phyloP scores from a whole-genome alignment of 306 rosid species.

The Sechiopsis laciniata region DNA sequence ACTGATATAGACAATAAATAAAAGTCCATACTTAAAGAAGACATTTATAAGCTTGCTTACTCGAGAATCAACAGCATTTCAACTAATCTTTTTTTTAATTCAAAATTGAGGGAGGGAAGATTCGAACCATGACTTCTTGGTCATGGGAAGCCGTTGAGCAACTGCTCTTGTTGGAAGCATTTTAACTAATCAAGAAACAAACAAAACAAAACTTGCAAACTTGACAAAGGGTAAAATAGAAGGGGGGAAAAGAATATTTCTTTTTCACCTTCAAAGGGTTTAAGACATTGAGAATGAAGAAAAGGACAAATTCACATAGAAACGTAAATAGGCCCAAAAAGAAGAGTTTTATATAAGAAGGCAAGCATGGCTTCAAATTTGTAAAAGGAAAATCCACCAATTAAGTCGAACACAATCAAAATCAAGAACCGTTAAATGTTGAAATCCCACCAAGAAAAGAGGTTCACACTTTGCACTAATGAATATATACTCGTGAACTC shows the following conservation, averaged over 20 bases:
- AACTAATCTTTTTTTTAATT: not conserved
- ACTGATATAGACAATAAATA: not conserved
- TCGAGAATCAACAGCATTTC: not conserved
- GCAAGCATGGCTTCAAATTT: slow-evolving; percentile 1
- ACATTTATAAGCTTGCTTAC: not conserved
- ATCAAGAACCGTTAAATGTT: slow-evolving; percentile 17
- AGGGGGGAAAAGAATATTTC: slow-evolving; percentile 18
- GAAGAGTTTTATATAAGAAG: not conserved
- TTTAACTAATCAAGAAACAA: not conserved
- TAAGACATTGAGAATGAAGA: slow-evolving; percentile 12
- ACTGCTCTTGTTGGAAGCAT: too few species aligned
- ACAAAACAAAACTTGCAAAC: not conserved
- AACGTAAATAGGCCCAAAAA: not conserved
- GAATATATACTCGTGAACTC: not conserved
- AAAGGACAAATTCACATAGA: not conserved
- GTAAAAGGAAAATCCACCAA: slow-evolving; percentile 21
- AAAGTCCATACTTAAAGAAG: not conserved
- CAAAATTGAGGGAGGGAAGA: too few species aligned
- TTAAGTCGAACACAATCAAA: slow-evolving; percentile 18
- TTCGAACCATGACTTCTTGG: too few species aligned
- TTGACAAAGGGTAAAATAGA: slow-evolving; percentile 7
- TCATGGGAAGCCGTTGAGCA: too few species aligned
- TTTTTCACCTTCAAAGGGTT: slow-evolving; percentile 11
- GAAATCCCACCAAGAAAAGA: slow-evolving; percentile 40
- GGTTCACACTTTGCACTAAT: slow-evolving; percentile 17